Conservation (phyloP, 345 rosid species). For the Linum trigynum region DNA sequence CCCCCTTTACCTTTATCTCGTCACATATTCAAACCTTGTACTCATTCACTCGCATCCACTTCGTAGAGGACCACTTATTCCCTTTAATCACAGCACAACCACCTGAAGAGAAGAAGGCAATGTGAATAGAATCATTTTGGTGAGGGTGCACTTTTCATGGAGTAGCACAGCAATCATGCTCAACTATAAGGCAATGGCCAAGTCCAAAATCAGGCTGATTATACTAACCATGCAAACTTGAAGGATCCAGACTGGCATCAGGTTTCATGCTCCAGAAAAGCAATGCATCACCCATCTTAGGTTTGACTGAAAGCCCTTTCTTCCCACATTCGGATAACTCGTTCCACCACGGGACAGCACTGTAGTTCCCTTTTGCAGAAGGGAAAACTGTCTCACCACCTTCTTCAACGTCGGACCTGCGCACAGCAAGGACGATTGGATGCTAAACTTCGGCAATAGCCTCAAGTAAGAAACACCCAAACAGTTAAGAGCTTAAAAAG, state of each 20-base stretch:
- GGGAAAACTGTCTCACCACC: conserved; percentile 98
- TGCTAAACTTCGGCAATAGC: not conserved
- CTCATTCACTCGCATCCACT: conserved; percentile 82
- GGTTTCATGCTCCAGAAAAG: conserved; percentile 98
- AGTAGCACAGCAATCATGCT: not conserved
- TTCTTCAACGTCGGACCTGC: conserved; percentile 94
- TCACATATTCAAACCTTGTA: conserved; percentile 39
- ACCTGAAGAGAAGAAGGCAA: conserved; percentile 29
- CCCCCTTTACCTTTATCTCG: conserved; percentile 24
- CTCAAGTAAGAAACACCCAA: conserved; percentile 2
- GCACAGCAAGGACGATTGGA: conserved; percentile 13
- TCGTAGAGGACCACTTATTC: conserved; percentile 90
- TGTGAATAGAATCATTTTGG: no score
- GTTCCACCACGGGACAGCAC: conserved; percentile 84
- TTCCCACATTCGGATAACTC: conserved; percentile 85
- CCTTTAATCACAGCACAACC: conserved; percentile 87
- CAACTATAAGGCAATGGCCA: not conserved
- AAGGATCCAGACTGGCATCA: conserved; percentile 65
- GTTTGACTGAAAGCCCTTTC: conserved; percentile 75
- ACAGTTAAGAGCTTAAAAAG: not conserved
- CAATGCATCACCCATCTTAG: conserved; percentile 93
- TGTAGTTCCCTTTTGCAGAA: conserved; percentile 67
- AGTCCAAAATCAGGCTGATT: not conserved
- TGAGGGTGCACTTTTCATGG: not conserved
- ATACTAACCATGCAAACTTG: conserved; percentile 85